Evolutionary conservation across 495 filamentous ascomycete genomes (phyloP).

Genomic region (Venustampulla echinocandica): DNA sequence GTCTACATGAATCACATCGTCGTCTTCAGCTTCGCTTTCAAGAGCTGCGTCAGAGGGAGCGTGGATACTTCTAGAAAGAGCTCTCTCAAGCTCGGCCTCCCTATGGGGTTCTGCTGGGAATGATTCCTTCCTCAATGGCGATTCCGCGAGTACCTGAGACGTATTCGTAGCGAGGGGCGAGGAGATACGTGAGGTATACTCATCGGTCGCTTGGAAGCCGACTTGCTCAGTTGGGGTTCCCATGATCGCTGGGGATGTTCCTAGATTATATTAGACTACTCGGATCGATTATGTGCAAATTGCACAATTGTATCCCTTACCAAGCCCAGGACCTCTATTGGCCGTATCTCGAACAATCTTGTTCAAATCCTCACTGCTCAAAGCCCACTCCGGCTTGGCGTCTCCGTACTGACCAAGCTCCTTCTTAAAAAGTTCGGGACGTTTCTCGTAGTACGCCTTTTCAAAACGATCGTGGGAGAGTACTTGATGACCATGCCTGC

Average conservation of each 20-base stretch:
- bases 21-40: slow-evolving; percentile 42
- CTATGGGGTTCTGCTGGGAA: slow-evolving; percentile 33
- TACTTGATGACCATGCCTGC: slow-evolving; percentile 74
- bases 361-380: slow-evolving; percentile 88
- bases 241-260: slow-evolving; percentile 37
- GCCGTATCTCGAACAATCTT: slow-evolving; percentile 74
- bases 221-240: slow-evolving; percentile 73
- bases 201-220: slow-evolving; percentile 70
- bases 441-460: slow-evolving; percentile 82
- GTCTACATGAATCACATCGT: slow-evolving; percentile 67
- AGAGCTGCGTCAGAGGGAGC: slow-evolving; percentile 27
- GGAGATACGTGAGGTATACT: slow-evolving; percentile 62
- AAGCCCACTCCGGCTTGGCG: slow-evolving; percentile 67
- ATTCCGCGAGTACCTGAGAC: slow-evolving; percentile 44
- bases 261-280: slow-evolving; percentile 28
- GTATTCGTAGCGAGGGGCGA: slow-evolving; percentile 44
- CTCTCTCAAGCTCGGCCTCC: slow-evolving; percentile 22
- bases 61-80: slow-evolving; percentile 19
- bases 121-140: slow-evolving; percentile 26
- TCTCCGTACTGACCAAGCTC: slow-evolving; percentile 53
- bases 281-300: slow-evolving; percentile 25
- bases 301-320: slow-evolving; percentile 37
- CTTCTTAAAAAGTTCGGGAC: slow-evolving; percentile 71
- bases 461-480: slow-evolving; percentile 64
- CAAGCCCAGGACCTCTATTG: slow-evolving; percentile 49